Evolutionary conservation across 441 rosid species (phyloP).

Genomic region (Jatropha podagrica): DNA sequence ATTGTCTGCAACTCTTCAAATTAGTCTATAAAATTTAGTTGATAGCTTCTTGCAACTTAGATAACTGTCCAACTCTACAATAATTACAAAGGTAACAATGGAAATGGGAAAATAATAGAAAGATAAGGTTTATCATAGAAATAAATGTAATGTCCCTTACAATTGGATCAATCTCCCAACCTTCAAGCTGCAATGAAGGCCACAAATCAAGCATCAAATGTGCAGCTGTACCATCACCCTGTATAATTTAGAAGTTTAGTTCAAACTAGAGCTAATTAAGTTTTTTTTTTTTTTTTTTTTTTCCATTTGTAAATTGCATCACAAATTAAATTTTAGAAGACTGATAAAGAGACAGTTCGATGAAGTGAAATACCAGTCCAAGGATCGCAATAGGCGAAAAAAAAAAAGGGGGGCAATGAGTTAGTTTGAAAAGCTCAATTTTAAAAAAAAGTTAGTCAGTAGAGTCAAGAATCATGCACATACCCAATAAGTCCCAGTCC

Average conservation of each 20-base stretch:
- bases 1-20: no score
- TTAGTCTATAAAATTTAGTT: neutral
- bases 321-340: neutral
- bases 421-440: neutral
- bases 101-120: neutral
- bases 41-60: neutral
- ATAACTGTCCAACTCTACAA: neutral
- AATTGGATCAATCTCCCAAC: slow-evolving; percentile 86
- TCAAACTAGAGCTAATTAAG: neutral
- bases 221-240: slow-evolving; percentile 95
- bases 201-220: slow-evolving; percentile 73
- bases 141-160: slow-evolving; percentile 37
- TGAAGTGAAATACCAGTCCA: slow-evolving; percentile 58
- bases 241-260: slow-evolving; percentile 11
- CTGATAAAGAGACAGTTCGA: neutral
- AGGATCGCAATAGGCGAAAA: slow-evolving; percentile 53
- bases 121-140: neutral
- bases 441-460: neutral
- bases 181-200: slow-evolving; percentile 76
- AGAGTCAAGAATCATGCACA: neutral
- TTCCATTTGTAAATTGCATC: no score
- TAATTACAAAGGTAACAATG: no score
- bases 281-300: no score
- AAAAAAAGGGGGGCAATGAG: neutral
- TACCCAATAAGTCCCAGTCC: slow-evolving; percentile 91